These are phyloP conservation scores for Brassica nigra DNA, from an alignment of 345 rosid genomes.

Conservation along the genomic window DNA sequence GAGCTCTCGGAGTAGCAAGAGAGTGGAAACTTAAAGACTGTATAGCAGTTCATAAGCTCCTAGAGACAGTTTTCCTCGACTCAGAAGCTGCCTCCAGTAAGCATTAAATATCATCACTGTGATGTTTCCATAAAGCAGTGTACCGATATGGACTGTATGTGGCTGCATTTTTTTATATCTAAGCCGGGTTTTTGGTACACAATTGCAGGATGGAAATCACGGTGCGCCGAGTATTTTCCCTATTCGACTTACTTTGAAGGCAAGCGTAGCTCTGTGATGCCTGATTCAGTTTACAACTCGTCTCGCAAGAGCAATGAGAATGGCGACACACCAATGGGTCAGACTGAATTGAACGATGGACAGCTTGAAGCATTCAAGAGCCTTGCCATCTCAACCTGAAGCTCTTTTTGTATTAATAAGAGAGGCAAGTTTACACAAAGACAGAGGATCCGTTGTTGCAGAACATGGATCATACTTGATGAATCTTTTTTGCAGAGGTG, in stretches of 20 bases:
- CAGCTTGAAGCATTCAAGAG: conserved; percentile 65
- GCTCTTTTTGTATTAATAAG: conserved; percentile 14
- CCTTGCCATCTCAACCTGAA: conserved; percentile 46
- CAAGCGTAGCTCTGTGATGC: conserved; percentile 55
- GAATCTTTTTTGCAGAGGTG: conserved; percentile 10
- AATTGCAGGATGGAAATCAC: conserved; percentile 81
- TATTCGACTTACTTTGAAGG: conserved; percentile 85
- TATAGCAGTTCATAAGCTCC: conserved; percentile 69
- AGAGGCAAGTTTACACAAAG: conserved; percentile 29
- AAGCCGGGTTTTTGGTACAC: conserved; percentile 1
- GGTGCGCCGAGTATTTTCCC: conserved; percentile 70
- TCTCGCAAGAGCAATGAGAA: conserved; percentile 49
- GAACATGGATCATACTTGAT: conserved; percentile 13
- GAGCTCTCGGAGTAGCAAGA: conserved; percentile 61
- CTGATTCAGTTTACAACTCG: conserved; percentile 51
- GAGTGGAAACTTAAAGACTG: conserved; percentile 91
- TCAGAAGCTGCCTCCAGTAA: conserved; percentile 81
- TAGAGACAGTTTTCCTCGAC: conserved; percentile 54
- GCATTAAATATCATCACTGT: conserved; percentile 34
- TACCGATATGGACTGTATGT: not conserved
- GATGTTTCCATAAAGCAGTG: conserved; percentile 1
- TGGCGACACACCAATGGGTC: conserved; percentile 50
- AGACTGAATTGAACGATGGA: conserved; percentile 64
- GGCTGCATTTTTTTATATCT: conserved; percentile 5
- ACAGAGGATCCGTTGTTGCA: conserved; percentile 15